Evolutionary conservation across 2,329 filamentous ascomycete species (phyloP), one percentile per base, ranked within the genome.

Genomic region (Davidsoniella eucalypti): DNA sequence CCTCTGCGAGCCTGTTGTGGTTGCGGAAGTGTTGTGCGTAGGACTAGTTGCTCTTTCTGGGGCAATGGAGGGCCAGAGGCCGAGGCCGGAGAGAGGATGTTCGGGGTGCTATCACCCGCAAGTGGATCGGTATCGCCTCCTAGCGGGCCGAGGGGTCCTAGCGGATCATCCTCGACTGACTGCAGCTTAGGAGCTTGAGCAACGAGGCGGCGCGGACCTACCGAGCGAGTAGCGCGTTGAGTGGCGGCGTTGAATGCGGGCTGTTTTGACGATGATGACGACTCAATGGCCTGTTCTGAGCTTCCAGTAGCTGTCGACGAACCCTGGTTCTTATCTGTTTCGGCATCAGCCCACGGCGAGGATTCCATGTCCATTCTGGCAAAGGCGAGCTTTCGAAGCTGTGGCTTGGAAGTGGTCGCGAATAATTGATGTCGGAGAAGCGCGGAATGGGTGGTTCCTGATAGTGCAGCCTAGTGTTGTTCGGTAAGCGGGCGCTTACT

Each of bases 151-250:
- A 93, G 69, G 18, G 85, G 85, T 1, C 85, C 86, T 43, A 88
- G 74, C 51, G 83, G 82, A 39, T 53, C 51, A 61, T 87, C 83
- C 41, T 81, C 76, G 57, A 86, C 81, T 54, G 81, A 82, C 65
- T 90, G 80, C 54, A 90, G 80, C 49, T 79, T 81, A 44, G 84
- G 87, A 26, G 82, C 77, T 61, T 88, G 83, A 53, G 81, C 80
- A 57, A 81, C 80, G 60, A 87, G 69, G 55, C 79, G 76, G 56
- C 79, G 77, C 37, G 71, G 71, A n/a, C 65, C 61, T 47, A 42
- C 40, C 2, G 53, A 51, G 12, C 51, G 44, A 33, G 49, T 17
- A 29, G 48, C 52, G 8, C 60, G 57, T 16, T 39, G 38, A 14
- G 57, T 49, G 25, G 59, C 54, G 18, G 56, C 50, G 18, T 63